A percentile compares a stretch with the other conserved stretches of the same genome.
Conservation (phyloP, 2,329 filamentous ascomycete species). For the Furcasterigmium sp. region DNA sequence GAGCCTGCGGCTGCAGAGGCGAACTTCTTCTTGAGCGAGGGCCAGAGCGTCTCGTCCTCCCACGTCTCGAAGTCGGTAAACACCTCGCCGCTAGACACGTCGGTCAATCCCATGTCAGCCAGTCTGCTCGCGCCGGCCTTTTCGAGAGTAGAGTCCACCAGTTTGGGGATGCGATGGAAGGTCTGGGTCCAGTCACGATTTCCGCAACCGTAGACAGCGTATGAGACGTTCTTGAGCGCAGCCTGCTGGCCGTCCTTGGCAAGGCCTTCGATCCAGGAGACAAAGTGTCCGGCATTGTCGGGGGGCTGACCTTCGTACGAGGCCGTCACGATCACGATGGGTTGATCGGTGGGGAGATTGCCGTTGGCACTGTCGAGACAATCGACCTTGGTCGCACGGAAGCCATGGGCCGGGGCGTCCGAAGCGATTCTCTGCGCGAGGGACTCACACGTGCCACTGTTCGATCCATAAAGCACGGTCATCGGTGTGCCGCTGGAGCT, state of each 20-base stretch:
- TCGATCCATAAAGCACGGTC: constrained; percentile 63
- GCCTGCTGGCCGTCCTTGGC: constrained; percentile 33
- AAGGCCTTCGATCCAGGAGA: constrained; percentile 53
- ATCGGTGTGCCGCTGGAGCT: constrained; percentile 29
- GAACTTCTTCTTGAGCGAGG: constrained; percentile 41
- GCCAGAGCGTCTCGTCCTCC: constrained; percentile 53
- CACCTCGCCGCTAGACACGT: constrained; percentile 60
- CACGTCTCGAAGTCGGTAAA: constrained; percentile 64
- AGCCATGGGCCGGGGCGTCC: constrained; percentile 51
- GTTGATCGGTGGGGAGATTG: constrained; percentile 48
- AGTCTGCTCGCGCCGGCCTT: constrained; percentile 27
- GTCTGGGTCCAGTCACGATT: constrained; percentile 54
- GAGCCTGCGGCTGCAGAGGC: constrained; percentile 35
- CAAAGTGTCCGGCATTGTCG: constrained; percentile 63
- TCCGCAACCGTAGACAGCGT: constrained; percentile 64
- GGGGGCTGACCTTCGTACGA: constrained; percentile 67
- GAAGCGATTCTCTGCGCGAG: constrained; percentile 56
- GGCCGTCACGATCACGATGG: constrained; percentile 58
- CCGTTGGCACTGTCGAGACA: constrained; percentile 53
- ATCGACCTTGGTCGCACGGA: constrained; percentile 41
- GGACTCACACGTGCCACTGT: constrained; percentile 64
- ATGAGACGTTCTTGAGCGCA: constrained; percentile 48
- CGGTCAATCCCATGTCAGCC: constrained; percentile 45
- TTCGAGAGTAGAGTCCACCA: constrained; percentile 50
- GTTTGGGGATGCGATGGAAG: constrained; percentile 62